Percentiles rank a stretch among this genome's conserved stretches.
Evolutionary conservation across 225 moss, liverwort and hornwort species (phyloP).

Genomic region (Rhytidiadelphus loreus): DNA sequence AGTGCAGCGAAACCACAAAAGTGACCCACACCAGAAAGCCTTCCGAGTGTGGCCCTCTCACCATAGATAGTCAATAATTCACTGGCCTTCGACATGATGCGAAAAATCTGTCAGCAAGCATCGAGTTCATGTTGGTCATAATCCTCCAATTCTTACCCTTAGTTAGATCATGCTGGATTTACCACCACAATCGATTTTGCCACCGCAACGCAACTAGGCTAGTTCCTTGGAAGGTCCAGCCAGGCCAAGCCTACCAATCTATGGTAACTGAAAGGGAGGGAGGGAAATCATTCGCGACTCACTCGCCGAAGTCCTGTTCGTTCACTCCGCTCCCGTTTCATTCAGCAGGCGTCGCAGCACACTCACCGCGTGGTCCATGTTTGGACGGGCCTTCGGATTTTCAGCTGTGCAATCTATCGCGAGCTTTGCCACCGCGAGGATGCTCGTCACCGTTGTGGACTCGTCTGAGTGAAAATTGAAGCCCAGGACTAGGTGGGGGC

Average conservation of each 20-base stretch:
- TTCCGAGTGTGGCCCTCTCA: neutral
- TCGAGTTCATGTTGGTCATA: too few species aligned
- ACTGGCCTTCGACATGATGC: neutral
- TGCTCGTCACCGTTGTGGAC: neutral
- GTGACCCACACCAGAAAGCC: neutral
- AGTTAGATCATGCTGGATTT: neutral
- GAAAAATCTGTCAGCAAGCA: neutral
- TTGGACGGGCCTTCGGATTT: slow-evolving; percentile 45
- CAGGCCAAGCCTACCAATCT: neutral
- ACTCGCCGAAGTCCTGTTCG: neutral
- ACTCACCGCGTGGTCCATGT: slow-evolving; percentile 69
- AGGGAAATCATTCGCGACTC: neutral
- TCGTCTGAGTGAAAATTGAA: neutral
- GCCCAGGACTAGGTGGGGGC: slow-evolving; percentile 1
- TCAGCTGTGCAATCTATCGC: slow-evolving; percentile 61
- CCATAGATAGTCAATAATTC: neutral
- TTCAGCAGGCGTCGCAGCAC: slow-evolving; percentile 55
- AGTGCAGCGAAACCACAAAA: neutral
- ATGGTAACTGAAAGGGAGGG: too few species aligned
- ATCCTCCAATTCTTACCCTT: neutral
- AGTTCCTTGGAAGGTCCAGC: neutral
- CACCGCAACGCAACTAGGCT: neutral
- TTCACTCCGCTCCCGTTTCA: neutral
- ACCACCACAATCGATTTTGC: neutral
- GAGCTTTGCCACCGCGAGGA: slow-evolving; percentile 46